Evolutionary conservation across 495 filamentous ascomycete species (phyloP), one percentile per base, ranked within the genome.

Genomic region (Penicillium tannophilum): DNA sequence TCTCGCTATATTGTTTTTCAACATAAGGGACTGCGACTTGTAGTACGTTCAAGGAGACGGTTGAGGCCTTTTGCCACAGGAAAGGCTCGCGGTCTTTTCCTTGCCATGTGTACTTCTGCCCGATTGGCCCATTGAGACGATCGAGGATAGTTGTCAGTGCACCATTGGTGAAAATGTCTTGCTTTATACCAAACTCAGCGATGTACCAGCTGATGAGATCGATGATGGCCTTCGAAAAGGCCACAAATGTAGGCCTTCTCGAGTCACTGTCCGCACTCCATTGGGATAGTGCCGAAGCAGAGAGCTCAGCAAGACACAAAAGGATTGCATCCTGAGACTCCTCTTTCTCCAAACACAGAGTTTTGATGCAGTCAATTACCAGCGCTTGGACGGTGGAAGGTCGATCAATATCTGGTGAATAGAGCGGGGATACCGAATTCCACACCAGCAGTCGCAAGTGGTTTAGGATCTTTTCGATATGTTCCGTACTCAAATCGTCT

Each of bases 381-480:
- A 88, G 79, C 11, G 72, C 82, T 67, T 98, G 94, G 8, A 98
- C 70, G 9, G 85, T 81, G 1, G 92, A 97, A 58, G 90, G 80
- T 55, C 85, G 86, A 52, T 97, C 93, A n/a, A 92, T 78, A 73
- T 97, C 94, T 35, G 84, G 85, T 35, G 89, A 87, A 65, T 97
- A 97, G 16, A 83, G 75, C 2, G 88, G 83, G n/a, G 84, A 83
- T 24, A 90, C 86, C 5, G 92, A 94, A 67, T 75, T 89, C 75
- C 73, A 81, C 62, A 76, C 85, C 65, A 88, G 92, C 73, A 72
- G 73, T 66, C 72, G 74, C 26, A 90, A 67, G 56, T 87, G 77
- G 9, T 72, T 59, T 11, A 87, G 67, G 24, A 86, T 74, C 28
- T 63, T 76, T 19, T 80, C 77, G 14, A 92, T 82, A 39, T 86